phyloP scores from a whole-genome alignment of 495 filamentous ascomycete genomes.

The Aspergillus saccharolyticus region DNA sequence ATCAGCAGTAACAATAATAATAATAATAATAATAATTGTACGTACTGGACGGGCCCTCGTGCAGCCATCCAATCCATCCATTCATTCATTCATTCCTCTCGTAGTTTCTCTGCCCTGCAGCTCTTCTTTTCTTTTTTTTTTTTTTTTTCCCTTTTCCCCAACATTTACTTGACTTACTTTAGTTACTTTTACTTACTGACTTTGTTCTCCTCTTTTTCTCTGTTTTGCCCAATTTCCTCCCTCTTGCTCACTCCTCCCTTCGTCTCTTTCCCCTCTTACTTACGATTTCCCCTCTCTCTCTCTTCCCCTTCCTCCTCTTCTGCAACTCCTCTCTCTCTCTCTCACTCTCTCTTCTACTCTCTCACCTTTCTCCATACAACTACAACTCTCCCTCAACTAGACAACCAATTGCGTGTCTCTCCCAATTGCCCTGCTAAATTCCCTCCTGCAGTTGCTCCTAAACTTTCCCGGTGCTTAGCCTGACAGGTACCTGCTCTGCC shows the following conservation, averaged over 20 bases:
- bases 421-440: conserved; percentile 26
- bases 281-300: conserved; percentile 8
- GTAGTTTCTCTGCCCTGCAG: not conserved
- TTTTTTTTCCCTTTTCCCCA: conserved; percentile 15
- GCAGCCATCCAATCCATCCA: conserved; percentile 6
- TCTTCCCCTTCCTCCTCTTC: conserved; percentile 6
- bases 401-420: conserved; percentile 16
- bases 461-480: conserved; percentile 13
- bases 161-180: too few species aligned
- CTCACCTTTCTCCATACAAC: not conserved
- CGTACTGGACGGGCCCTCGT: conserved; percentile 7
- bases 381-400: conserved; percentile 7
- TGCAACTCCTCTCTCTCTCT: too few species aligned
- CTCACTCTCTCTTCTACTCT: conserved; percentile 3
- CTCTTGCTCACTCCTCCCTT: conserved; percentile 16
- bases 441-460: conserved; percentile 15
- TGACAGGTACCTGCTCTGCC: conserved; percentile 13
- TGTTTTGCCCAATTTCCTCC: conserved; percentile 11
- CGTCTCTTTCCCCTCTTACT: conserved; percentile 7
- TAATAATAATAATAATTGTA: too few species aligned
- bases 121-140: conserved; percentile 18
- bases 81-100: not conserved
- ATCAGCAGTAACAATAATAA: not conserved
- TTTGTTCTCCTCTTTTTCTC: conserved; percentile 14
- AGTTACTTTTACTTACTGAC: too few species aligned